Conservation (phyloP, 345 rosid genomes). For the Eucalyptus albens region DNA sequence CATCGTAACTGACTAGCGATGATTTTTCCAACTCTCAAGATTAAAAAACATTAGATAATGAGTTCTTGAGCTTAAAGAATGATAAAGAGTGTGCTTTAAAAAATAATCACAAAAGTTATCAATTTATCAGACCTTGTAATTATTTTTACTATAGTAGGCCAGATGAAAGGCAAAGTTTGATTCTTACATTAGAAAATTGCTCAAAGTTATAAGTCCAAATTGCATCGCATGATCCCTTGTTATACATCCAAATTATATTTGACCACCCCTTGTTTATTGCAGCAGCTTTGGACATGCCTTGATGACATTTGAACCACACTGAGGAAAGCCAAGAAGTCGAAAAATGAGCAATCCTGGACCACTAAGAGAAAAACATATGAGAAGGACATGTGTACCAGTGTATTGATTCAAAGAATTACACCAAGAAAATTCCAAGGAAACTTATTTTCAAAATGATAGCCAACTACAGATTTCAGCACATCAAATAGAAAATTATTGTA, state of each 20-base stretch:
- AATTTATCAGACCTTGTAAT: background rate
- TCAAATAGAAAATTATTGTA: background rate
- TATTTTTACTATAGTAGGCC: background rate
- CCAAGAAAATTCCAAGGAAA: background rate
- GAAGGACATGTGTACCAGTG: background rate
- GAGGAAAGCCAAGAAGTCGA: background rate
- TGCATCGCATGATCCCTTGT: background rate
- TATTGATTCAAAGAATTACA: background rate
- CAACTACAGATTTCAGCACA: background rate
- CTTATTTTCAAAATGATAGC: background rate
- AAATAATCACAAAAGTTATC: background rate
- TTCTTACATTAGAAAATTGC: background rate
- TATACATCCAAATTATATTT: background rate
- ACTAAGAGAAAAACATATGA: background rate
- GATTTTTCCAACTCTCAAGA: background rate
- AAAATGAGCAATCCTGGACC: background rate
- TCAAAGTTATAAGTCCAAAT: background rate
- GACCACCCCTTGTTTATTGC: background rate
- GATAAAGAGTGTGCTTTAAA: background rate
- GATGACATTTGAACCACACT: background rate
- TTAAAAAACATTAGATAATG: background rate
- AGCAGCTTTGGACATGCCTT: background rate
- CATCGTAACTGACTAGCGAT: background rate
- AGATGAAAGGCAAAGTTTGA: background rate
- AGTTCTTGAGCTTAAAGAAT: background rate